Evolutionary conservation across 805 yeast genomes (phyloP).

Genomic region (Clavispora carvajalis): DNA sequence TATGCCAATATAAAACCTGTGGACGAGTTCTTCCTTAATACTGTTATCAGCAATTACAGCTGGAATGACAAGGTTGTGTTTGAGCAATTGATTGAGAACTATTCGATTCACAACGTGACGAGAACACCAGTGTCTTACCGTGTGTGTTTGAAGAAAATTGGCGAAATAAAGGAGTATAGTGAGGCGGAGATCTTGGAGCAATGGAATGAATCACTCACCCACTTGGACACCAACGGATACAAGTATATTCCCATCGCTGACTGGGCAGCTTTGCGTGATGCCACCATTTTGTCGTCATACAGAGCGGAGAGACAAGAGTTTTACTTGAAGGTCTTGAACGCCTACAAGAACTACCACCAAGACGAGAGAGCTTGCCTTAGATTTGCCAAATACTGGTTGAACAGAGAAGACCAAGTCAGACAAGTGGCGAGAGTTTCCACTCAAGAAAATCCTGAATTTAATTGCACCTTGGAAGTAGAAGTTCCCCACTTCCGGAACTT

Average conservation of each 20-base stretch:
- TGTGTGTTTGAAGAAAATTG: conserved; percentile 67
- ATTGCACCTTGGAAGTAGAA: conserved; percentile 14
- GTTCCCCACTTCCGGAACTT: conserved; percentile 23
- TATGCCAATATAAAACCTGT: conserved; percentile 54
- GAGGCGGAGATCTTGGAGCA: conserved; percentile 46
- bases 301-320: conserved; percentile 33
- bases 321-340: conserved; percentile 12
- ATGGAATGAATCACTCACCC: conserved; percentile 48
- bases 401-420: conserved; percentile 19
- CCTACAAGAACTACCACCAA: conserved; percentile 36
- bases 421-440: conserved; percentile 19
- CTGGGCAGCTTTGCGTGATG: conserved; percentile 79
- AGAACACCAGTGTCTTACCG: conserved; percentile 69
- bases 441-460: conserved; percentile 15
- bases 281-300: conserved; percentile 50
- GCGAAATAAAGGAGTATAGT: conserved; percentile 51
- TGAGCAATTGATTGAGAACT: conserved; percentile 58
- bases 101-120: conserved; percentile 49
- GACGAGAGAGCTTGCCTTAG: conserved; percentile 26
- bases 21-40: conserved; percentile 81
- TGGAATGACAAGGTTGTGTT: conserved; percentile 69
- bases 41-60: conserved; percentile 57
- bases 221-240: conserved; percentile 50
- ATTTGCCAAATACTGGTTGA: conserved; percentile 28
- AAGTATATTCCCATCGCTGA: conserved; percentile 73